Evolutionary conservation across 176 grass and related monocot species (phyloP).

Genomic region (Areca catechu): DNA sequence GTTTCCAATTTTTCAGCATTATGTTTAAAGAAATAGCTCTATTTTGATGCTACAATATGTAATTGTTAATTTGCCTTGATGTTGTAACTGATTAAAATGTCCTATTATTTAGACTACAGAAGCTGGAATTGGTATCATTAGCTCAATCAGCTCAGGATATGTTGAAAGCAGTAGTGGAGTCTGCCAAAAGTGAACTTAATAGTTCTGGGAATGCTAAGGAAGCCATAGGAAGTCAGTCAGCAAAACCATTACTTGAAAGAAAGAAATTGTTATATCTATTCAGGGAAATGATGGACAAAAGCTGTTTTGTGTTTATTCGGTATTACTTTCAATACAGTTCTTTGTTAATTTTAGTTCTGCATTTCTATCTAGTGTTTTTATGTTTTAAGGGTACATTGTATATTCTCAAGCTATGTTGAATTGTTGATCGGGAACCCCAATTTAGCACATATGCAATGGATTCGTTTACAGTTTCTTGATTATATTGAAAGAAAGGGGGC

Average conservation of each 20-base stretch:
- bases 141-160: constrained; percentile 39
- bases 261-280: constrained; percentile 62
- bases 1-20: too few species aligned
- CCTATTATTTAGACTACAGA: constrained; percentile 47
- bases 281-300: constrained; percentile 59
- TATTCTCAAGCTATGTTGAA: too few species aligned
- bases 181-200: constrained; percentile 26
- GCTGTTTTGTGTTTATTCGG: constrained; percentile 55
- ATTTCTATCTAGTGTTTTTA: too few species aligned
- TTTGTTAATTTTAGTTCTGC: too few species aligned
- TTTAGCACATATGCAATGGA: too few species aligned
- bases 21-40: too few species aligned
- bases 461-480: too few species aligned
- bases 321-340: constrained; percentile 12
- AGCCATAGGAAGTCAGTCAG: constrained; percentile 32
- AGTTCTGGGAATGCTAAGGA: constrained; percentile 19
- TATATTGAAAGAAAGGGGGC: too few species aligned
- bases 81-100: not conserved
- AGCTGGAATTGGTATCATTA: constrained; percentile 35
- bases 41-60: not conserved
- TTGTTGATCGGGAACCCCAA: too few species aligned
- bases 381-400: too few species aligned
- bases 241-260: constrained; percentile 30
- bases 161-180: constrained; percentile 38
- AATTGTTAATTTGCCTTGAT: not conserved